These are phyloP conservation scores for Yamadazyma philogaea DNA, from an alignment of 805 yeast species.

Conservation along the genomic window DNA sequence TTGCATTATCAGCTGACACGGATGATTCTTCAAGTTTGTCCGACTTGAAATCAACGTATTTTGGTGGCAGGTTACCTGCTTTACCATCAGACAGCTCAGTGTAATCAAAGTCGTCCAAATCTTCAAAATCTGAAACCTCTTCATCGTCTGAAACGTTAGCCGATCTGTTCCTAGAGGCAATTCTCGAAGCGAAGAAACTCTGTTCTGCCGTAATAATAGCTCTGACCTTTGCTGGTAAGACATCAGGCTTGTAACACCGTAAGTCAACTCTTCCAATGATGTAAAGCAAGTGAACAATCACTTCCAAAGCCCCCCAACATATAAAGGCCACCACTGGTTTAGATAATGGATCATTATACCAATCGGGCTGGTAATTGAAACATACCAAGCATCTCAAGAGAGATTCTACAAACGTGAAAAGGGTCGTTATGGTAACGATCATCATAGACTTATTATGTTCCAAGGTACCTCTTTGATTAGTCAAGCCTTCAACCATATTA, in stretches of 20 bases:
- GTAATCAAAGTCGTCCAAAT: constrained; percentile 11
- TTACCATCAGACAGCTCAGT: constrained; percentile 1
- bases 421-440: constrained; percentile 46
- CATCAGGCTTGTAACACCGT: constrained; percentile 77
- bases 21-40: constrained; percentile 12
- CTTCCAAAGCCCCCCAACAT: constrained; percentile 67
- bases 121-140: constrained; percentile 15
- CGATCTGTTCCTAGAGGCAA: constrained; percentile 3
- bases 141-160: constrained; percentile 20
- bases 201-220: constrained; percentile 43
- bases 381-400: constrained; percentile 39
- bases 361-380: constrained; percentile 19
- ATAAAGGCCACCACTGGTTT: constrained; percentile 62
- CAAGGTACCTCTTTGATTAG: constrained; percentile 41
- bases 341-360: constrained; percentile 22
- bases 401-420: constrained; percentile 50
- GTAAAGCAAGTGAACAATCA: constrained; percentile 53
- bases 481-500: constrained; percentile 38
- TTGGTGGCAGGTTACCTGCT: constrained; percentile 9
- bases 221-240: constrained; percentile 39
- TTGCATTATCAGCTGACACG: constrained; percentile 16
- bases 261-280: constrained; percentile 66
- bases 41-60: constrained; percentile 7
- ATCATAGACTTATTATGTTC: constrained; percentile 53
- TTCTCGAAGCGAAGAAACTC: constrained; percentile 30